These are phyloP conservation scores for Glonium stellatum DNA, from an alignment of 495 filamentous ascomycete genomes.

Conservation along the genomic window DNA sequence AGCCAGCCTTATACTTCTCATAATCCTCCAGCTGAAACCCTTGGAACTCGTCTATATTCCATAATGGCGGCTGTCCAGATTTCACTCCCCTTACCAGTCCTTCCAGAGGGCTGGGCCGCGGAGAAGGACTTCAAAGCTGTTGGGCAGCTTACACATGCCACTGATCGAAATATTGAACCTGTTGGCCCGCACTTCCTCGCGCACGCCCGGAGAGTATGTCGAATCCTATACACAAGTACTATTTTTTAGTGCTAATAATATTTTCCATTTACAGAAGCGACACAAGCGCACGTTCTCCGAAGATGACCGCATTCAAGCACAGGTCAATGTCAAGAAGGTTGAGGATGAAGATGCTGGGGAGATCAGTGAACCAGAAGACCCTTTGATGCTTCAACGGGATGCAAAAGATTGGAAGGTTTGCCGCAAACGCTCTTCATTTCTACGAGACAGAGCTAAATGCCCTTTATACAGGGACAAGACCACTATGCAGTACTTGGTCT, in stretches of 20 bases:
- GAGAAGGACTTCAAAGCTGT: conserved; percentile 88
- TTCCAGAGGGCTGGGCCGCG: conserved; percentile 75
- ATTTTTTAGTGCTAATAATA: conserved; percentile 2
- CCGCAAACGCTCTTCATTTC: neutral
- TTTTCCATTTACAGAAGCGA: conserved; percentile 52
- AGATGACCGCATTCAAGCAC: conserved; percentile 93
- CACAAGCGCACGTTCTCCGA: conserved; percentile 98
- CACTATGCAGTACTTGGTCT: conserved; percentile 96
- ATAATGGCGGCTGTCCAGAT: conserved; percentile 82
- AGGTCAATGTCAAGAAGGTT: conserved; percentile 88
- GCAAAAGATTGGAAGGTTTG: conserved; percentile 98
- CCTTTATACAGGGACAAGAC: conserved; percentile 66
- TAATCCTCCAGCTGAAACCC: neutral
- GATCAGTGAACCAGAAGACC: conserved; percentile 87
- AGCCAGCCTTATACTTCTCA: neutral
- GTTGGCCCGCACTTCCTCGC: conserved; percentile 97
- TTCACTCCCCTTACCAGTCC: conserved; percentile 71
- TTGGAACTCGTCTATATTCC: conserved; percentile 26
- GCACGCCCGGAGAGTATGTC: conserved; percentile 77
- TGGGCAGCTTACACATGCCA: conserved; percentile 59
- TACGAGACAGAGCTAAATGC: neutral
- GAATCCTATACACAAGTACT: conserved; percentile 13
- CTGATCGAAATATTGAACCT: conserved; percentile 81
- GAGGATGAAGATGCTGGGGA: conserved; percentile 86
- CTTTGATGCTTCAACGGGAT: conserved; percentile 80